Percentiles rank a stretch among this genome's conserved stretches.
These are phyloP conservation scores for Amesomyces nigricolor DNA, from an alignment of 2,329 filamentous ascomycete species.

Conservation along the genomic window DNA sequence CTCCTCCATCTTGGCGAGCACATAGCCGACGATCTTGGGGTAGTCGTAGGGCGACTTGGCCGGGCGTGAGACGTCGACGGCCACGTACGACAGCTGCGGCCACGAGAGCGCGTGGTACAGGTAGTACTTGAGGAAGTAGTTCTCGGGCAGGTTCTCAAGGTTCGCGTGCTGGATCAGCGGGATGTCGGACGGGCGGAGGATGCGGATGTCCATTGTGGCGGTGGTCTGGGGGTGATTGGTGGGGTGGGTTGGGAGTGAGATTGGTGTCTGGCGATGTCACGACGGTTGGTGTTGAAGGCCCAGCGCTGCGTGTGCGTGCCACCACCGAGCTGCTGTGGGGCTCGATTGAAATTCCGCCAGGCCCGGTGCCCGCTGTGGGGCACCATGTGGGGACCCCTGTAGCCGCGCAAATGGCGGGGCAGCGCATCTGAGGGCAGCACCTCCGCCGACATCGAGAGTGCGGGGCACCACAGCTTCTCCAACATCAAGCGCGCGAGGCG, in stretches of 20 bases:
- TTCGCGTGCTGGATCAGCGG: conserved; percentile 96
- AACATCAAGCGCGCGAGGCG: not conserved
- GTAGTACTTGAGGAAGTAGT: conserved; percentile 99
- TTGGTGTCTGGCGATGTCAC: not conserved
- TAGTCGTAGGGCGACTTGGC: conserved; percentile 76
- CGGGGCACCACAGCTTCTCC: conserved; percentile 20
- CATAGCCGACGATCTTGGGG: conserved; percentile 96
- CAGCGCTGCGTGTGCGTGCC: not conserved
- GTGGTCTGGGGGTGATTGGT: not conserved
- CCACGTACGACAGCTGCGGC: conserved; percentile 95
- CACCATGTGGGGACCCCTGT: conserved; percentile 15
- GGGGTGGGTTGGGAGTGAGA: not conserved
- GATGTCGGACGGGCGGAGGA: conserved; percentile 76
- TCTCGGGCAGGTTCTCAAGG: conserved; percentile 97
- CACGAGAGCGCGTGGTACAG: conserved; percentile 97
- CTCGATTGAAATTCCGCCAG: conserved; percentile 11
- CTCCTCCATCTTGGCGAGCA: conserved; percentile 99
- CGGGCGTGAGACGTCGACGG: conserved; percentile 82
- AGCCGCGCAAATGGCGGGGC: conserved; percentile 29
- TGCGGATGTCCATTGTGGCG: conserved; percentile 74
- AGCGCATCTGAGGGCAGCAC: conserved; percentile 4
- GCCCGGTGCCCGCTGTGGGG: conserved; percentile 6
- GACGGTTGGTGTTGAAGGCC: not conserved
- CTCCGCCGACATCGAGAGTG: conserved; percentile 19
- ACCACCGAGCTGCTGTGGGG: conserved; percentile 13